These are phyloP conservation scores for Fusarium euwallaceae DNA, from an alignment of 2,329 filamentous ascomycete genomes.

Conservation along the genomic window DNA sequence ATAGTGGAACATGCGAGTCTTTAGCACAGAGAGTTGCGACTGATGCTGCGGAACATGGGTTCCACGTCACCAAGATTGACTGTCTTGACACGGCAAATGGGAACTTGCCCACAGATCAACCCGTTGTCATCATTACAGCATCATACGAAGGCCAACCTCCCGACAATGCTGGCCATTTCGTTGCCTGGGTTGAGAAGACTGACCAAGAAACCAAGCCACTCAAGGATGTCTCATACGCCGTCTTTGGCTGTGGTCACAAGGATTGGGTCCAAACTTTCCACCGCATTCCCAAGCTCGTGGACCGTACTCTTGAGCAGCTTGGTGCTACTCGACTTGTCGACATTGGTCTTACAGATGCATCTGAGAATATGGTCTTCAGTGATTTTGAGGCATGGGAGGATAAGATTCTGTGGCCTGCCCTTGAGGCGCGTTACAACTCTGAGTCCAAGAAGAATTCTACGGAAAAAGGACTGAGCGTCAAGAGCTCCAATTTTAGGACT, in stretches of 20 bases:
- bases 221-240: constrained; percentile 70
- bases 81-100: not conserved
- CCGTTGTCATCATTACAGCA: not conserved
- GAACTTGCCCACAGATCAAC: not conserved
- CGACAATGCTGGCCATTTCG: not conserved
- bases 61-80: not conserved
- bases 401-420: constrained; percentile 46
- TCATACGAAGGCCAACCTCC: constrained; percentile 2
- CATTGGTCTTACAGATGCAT: constrained; percentile 70
- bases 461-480: not conserved
- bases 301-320: constrained; percentile 60
- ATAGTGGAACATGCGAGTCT: constrained; percentile 1
- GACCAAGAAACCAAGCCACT: constrained; percentile 71
- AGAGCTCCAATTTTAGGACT: not conserved
- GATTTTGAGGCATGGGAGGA: constrained; percentile 77
- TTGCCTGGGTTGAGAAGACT: not conserved
- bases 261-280: constrained; percentile 75
- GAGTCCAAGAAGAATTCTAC: not conserved
- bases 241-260: constrained; percentile 74
- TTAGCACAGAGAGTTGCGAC: not conserved
- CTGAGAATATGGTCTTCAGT: constrained; percentile 73
- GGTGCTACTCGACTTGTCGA: constrained; percentile 52
- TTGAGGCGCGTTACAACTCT: not conserved
- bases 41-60: not conserved
- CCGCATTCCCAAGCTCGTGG: constrained; percentile 72